A percentile compares a stretch with the other conserved stretches of the same genome.
Evolutionary conservation across 139 green algal genomes (phyloP).

Genomic region (Edaphochlamys debaryana): DNA sequence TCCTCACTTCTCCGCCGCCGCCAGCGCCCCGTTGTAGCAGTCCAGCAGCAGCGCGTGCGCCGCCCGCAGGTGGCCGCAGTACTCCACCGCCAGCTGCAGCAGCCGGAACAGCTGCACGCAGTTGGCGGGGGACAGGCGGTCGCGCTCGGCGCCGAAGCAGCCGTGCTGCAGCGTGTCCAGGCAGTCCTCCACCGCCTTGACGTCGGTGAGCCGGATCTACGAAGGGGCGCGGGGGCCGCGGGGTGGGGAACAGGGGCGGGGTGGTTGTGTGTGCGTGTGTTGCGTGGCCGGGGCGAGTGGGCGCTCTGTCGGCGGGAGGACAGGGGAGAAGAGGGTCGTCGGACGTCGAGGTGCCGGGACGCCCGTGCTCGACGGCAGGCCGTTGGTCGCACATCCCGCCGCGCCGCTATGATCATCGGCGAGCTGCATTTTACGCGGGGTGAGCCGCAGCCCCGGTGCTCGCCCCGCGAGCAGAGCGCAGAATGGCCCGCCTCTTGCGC

Average conservation of each 20-base stretch:
- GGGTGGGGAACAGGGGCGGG: too few species aligned
- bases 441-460: too few species aligned
- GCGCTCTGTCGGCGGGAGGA: too few species aligned
- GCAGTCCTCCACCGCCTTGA: constrained; percentile 52
- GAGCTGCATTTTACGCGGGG: too few species aligned
- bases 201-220: constrained; percentile 57
- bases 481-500: too few species aligned
- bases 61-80: constrained; percentile 52
- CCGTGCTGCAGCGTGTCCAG: constrained; percentile 55
- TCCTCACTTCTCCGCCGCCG: constrained; percentile 4
- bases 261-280: too few species aligned
- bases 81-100: constrained; percentile 61
- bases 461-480: too few species aligned
- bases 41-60: constrained; percentile 49
- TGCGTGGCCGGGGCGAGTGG: too few species aligned
- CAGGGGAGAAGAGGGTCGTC: too few species aligned
- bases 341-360: neutral
- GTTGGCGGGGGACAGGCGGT: constrained; percentile 47
- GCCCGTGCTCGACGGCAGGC: neutral
- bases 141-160: constrained; percentile 8
- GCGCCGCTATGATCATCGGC: too few species aligned
- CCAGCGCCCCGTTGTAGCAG: constrained; percentile 7
- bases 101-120: constrained; percentile 60
- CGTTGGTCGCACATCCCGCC: too few species aligned
- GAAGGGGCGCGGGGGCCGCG: neutral